Conservation (phyloP, 2,329 filamentous ascomycete species). For the Fusarium concolor region DNA sequence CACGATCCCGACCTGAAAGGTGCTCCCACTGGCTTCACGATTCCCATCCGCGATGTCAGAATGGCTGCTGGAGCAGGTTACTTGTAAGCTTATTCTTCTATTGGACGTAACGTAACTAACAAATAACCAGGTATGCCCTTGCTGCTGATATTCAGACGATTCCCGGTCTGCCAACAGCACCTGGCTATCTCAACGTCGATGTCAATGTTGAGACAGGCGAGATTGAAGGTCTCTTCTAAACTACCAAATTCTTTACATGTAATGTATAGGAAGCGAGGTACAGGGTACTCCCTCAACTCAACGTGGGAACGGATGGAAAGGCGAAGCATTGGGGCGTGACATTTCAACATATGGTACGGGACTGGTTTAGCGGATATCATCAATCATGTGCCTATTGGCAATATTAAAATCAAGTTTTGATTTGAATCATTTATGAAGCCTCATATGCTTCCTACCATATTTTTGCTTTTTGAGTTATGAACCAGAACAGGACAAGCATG, state of each 20-base stretch:
- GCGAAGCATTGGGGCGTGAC: slow-evolving; percentile 44
- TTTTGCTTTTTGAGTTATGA: not conserved
- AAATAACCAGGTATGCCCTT: slow-evolving; percentile 76
- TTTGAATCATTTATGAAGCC: not conserved
- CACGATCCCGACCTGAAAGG: slow-evolving; percentile 96
- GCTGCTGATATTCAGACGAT: slow-evolving; percentile 99
- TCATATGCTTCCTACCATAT: not conserved
- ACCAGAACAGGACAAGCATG: not conserved
- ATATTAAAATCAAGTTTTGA: slow-evolving; percentile 24
- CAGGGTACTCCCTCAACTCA: slow-evolving; percentile 44
- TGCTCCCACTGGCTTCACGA: slow-evolving; percentile 91
- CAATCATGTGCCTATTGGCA: slow-evolving; percentile 29
- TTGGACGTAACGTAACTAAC: slow-evolving; percentile 51
- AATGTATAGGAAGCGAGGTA: slow-evolving; percentile 12
- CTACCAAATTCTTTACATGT: not conserved
- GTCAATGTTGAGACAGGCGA: slow-evolving; percentile 85
- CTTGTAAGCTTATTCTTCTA: slow-evolving; percentile 67
- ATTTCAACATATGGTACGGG: slow-evolving; percentile 48
- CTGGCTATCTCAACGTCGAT: slow-evolving; percentile 95
- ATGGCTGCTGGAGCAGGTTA: slow-evolving; percentile 96
- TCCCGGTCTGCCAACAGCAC: slow-evolving; percentile 92
- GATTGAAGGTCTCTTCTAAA: slow-evolving; percentile 88
- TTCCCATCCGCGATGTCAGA: slow-evolving; percentile 93
- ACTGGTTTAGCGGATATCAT: slow-evolving; percentile 29
- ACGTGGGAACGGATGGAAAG: slow-evolving; percentile 44